phyloP scores from a whole-genome alignment of 805 yeast genomes.

The Cyberlindnera mississippiensis region DNA sequence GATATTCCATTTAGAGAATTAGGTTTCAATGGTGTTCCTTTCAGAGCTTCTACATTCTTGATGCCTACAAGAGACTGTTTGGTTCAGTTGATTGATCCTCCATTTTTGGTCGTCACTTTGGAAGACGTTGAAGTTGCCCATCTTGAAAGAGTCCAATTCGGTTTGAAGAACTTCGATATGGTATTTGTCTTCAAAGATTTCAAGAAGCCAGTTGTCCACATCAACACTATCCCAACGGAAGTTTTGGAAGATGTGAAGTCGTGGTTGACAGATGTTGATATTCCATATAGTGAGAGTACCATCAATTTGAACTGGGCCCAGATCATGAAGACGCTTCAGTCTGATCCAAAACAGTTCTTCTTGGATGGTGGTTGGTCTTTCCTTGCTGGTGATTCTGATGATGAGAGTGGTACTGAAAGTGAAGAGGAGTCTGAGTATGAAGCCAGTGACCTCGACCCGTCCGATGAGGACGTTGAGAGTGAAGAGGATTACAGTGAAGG shows the following conservation, averaged over 20 bases:
- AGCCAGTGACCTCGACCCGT: slow-evolving; percentile 41
- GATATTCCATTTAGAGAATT: slow-evolving; percentile 94
- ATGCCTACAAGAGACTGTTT: slow-evolving; percentile 97
- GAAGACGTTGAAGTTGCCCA: slow-evolving; percentile 93
- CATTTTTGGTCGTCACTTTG: slow-evolving; percentile 86
- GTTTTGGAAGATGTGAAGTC: slow-evolving; percentile 87
- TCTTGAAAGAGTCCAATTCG: slow-evolving; percentile 95
- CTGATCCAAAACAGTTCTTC: slow-evolving; percentile 94
- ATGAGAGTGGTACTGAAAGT: slow-evolving; percentile 56
- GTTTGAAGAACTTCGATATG: slow-evolving; percentile 91
- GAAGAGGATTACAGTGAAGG: slow-evolving; percentile 34
- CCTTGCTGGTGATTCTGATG: slow-evolving; percentile 84
- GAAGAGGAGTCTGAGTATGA: slow-evolving; percentile 63
- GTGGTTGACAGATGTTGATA: slow-evolving; percentile 97
- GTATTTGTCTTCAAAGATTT: slow-evolving; percentile 97
- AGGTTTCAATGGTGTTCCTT: slow-evolving; percentile 97
- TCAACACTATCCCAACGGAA: slow-evolving; percentile 93
- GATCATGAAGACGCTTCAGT: slow-evolving; percentile 88
- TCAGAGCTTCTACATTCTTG: slow-evolving; percentile 87
- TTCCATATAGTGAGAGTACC: slow-evolving; percentile 91
- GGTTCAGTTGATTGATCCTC: slow-evolving; percentile 91
- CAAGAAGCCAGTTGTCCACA: slow-evolving; percentile 79
- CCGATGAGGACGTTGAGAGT: slow-evolving; percentile 39
- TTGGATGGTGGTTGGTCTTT: slow-evolving; percentile 95
- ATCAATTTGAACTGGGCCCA: slow-evolving; percentile 94